Conservation (phyloP, 495 filamentous ascomycete species). For the Glonium stellatum region DNA sequence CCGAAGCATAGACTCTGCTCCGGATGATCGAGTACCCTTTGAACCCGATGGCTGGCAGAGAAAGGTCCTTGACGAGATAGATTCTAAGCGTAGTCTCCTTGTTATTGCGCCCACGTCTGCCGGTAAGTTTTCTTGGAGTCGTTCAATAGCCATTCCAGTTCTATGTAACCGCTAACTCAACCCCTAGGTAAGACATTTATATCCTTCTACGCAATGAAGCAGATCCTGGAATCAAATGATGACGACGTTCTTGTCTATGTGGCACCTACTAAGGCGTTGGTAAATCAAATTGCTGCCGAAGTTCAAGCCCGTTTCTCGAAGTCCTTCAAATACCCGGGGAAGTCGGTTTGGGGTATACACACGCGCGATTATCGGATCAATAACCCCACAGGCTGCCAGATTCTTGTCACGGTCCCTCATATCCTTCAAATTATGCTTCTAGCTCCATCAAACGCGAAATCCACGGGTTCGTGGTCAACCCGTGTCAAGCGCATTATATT, state of each 20-base stretch:
- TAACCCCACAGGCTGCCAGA: constrained; percentile 61
- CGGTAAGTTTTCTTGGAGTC: constrained; percentile 36
- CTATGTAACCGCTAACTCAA: not conserved
- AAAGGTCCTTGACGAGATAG: constrained; percentile 64
- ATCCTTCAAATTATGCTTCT: constrained; percentile 76
- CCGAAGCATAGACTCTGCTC: constrained; percentile 57
- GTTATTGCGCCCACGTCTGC: constrained; percentile 73
- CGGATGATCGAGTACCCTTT: constrained; percentile 61
- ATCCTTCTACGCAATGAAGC: constrained; percentile 71
- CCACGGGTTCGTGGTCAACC: constrained; percentile 48
- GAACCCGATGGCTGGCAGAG: constrained; percentile 71
- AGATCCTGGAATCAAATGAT: constrained; percentile 58
- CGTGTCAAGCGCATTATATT: constrained; percentile 70
- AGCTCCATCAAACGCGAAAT: constrained; percentile 55
- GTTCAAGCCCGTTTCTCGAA: constrained; percentile 63
- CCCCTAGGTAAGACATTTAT: constrained; percentile 38
- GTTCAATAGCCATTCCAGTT: no score
- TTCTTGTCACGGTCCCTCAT: constrained; percentile 70
- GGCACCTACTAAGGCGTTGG: constrained; percentile 73
- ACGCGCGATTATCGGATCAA: constrained; percentile 68
- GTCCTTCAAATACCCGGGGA: constrained; percentile 46
- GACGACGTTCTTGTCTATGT: constrained; percentile 69
- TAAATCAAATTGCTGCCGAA: constrained; percentile 79
- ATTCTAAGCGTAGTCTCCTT: constrained; percentile 59
- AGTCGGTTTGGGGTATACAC: constrained; percentile 72